Conservation (phyloP, 331 rosid species). For the Cydonia oblonga region DNA sequence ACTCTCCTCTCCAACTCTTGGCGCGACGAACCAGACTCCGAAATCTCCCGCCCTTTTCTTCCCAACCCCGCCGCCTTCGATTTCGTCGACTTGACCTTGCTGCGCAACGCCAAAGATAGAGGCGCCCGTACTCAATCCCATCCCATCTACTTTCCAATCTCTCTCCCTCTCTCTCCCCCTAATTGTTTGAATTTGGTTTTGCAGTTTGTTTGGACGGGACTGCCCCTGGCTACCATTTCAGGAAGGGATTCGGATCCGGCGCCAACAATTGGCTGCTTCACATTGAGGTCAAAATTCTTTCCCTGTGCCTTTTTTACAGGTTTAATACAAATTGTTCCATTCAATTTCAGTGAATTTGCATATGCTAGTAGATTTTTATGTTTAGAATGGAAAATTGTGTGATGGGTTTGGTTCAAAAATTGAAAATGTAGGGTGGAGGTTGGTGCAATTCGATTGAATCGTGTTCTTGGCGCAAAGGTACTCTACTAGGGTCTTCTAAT, state of each 20-base stretch:
- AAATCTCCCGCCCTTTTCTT: neutral
- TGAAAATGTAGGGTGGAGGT: constrained; percentile 67
- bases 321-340: neutral
- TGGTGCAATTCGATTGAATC: constrained; percentile 63
- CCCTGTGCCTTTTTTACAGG: neutral
- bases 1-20: constrained; percentile 28
- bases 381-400: neutral
- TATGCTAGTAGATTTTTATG: neutral
- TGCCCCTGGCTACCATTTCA: constrained; percentile 75
- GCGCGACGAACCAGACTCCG: constrained; percentile 7
- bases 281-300: constrained; percentile 47
- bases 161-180: neutral
- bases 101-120: constrained; percentile 32
- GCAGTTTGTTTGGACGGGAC: constrained; percentile 92
- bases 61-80: constrained; percentile 11
- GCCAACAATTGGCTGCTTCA: constrained; percentile 66
- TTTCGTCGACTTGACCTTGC: constrained; percentile 53
- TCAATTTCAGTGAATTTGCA: neutral
- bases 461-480: constrained; percentile 53
- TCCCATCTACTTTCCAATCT: neutral
- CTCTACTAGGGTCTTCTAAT: constrained; percentile 72
- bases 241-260: constrained; percentile 80
- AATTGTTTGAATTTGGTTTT: neutral
- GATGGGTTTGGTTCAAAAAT: neutral
- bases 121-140: constrained; percentile 48